Base-by-base conservation (phyloP, 106 monocot species). In the Platanthera guangdongensis region DNA sequence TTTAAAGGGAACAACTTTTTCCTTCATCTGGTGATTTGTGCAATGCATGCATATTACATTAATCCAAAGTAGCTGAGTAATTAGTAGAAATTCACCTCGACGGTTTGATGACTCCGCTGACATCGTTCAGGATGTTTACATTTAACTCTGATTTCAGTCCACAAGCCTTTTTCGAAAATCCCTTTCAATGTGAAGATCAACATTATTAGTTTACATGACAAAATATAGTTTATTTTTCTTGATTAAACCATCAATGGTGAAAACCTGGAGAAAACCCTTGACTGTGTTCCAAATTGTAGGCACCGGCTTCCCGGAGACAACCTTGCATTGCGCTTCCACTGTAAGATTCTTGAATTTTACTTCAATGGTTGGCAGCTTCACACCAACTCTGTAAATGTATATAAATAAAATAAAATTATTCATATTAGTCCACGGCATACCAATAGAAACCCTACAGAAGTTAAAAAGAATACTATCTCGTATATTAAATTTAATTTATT, bases 41-140 rank as follows among this genome's bases (percentile, higher is more conserved):
- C 2, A 39, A 39, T 39, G 39, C 39, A 39, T 39, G 39, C 39
- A 39, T 39, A 1, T 39, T 39, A 1, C 39, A 39, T 39, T 39
- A 39, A 39, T 39, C 39, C 39, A 39, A 39, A 39, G 39, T 39
- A 39, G 3, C 39, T 39, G 39, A 39, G 39, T 39, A 39, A 39
- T 39, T 39, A 3, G 39, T 39, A 28, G 63, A 64, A 64, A 64
- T 2, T n/a, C 55, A 75, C 80, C 80, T 80, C 4, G 80, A 80
- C 5, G 80, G 80, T 28, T 80, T 80, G 75, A 80, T 80, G 46
- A 80, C 13, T 9, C 80, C 80, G n/a, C 67, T 68, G 13, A 50
- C 70, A 81, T 76, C 69, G 15, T 76, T 75, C 3, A 81, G n/a
- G 52, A 81, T 81, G 76, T 70, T 54, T 28, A 76, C 71, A 13